Evolutionary conservation across 1,139 yeast genomes (phyloP).

Genomic region (Suhomyces taliae): DNA sequence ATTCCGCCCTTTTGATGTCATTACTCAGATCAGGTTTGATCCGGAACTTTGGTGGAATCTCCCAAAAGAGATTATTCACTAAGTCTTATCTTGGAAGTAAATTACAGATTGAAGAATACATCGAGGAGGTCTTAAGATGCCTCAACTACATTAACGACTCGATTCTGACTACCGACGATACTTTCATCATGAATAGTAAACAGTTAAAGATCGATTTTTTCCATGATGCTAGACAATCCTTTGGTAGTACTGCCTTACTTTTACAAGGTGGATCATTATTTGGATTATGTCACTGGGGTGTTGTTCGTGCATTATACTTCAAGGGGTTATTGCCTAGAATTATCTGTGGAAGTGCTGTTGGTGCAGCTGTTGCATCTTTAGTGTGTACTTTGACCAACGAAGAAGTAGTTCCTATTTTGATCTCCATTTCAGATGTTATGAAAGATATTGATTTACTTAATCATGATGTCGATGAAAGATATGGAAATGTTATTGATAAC

Average conservation of each 20-base stretch:
- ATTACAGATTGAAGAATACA: slow-evolving; percentile 80
- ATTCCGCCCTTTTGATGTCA: slow-evolving; percentile 61
- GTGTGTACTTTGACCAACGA: slow-evolving; percentile 68
- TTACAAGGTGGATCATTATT: slow-evolving; percentile 93
- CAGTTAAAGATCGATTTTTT: slow-evolving; percentile 79
- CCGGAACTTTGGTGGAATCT: slow-evolving; percentile 88
- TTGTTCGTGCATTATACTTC: slow-evolving; percentile 73
- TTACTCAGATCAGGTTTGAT: slow-evolving; percentile 79
- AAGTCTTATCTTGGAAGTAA: slow-evolving; percentile 89
- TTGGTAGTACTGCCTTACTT: slow-evolving; percentile 87
- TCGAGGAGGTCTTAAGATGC: slow-evolving; percentile 71
- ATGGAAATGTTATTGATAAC: slow-evolving; percentile 67
- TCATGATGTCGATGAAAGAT: slow-evolving; percentile 62
- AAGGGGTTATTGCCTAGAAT: slow-evolving; percentile 79
- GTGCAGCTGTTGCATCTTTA: slow-evolving; percentile 87
- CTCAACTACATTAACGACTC: slow-evolving; percentile 54
- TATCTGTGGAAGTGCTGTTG: slow-evolving; percentile 92
- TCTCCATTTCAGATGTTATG: slow-evolving; percentile 51
- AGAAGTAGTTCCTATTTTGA: slow-evolving; percentile 53
- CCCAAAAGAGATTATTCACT: slow-evolving; percentile 75
- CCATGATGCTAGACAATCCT: slow-evolving; percentile 85
- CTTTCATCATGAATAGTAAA: slow-evolving; percentile 46
- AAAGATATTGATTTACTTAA: slow-evolving; percentile 46
- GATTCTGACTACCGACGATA: slow-evolving; percentile 30
- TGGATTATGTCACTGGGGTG: slow-evolving; percentile 92